phyloP scores from a whole-genome alignment of 805 yeast genomes.

The Wickerhamiella shivajii region DNA sequence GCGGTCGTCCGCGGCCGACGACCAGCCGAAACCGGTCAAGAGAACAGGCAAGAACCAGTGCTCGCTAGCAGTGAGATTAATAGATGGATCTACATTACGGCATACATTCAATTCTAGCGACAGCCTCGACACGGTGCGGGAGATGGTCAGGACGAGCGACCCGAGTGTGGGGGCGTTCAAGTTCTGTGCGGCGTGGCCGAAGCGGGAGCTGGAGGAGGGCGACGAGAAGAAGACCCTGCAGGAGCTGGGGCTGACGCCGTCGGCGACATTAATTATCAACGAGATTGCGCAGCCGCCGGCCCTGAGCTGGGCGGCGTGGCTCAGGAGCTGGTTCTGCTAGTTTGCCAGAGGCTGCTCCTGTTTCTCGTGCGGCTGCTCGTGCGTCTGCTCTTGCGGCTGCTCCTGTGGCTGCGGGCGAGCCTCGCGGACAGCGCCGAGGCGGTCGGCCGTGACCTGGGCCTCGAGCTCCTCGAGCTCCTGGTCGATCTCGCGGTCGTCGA shows the following conservation, averaged over 20 bases:
- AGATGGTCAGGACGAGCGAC: conserved; percentile 43
- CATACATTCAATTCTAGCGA: conserved; percentile 34
- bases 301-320: too few species aligned
- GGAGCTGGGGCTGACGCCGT: conserved; percentile 47
- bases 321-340: neutral
- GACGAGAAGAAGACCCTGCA: conserved; percentile 44
- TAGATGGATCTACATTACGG: conserved; percentile 49
- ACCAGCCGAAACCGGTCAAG: too few species aligned
- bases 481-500: conserved; percentile 26
- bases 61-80: conserved; percentile 42
- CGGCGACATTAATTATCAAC: conserved; percentile 62
- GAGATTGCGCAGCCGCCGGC: conserved; percentile 29
- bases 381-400: neutral
- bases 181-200: conserved; percentile 41
- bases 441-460: conserved; percentile 15
- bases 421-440: conserved; percentile 8
- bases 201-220: conserved; percentile 44
- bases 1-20: conserved; percentile 11
- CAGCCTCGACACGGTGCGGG: conserved; percentile 43
- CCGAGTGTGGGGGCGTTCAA: conserved; percentile 35
- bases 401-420: conserved; percentile 1
- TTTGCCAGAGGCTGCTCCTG: neutral
- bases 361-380: neutral
- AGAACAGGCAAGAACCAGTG: conserved; percentile 28
- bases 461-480: conserved; percentile 28